Conservation (phyloP, 2,329 filamentous ascomycete genomes). For the Corinectria fuckeliana region DNA sequence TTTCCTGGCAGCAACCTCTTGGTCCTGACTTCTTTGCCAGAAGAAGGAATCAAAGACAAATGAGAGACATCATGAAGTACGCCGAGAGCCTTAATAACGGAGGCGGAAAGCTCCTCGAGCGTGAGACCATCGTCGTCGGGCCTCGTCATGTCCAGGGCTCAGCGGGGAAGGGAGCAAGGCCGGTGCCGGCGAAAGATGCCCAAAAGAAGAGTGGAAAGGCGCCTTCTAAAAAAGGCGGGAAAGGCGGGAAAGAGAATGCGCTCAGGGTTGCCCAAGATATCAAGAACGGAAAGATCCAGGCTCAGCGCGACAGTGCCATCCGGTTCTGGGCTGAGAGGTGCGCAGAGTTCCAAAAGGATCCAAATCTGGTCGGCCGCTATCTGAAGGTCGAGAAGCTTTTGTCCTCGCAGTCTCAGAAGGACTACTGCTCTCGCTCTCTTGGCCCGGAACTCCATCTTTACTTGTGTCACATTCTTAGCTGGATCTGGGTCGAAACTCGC, state of each 20-base stretch:
- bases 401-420: conserved; percentile 45
- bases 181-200: background rate
- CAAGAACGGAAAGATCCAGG: conserved; percentile 42
- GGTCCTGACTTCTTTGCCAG: conserved; percentile 43
- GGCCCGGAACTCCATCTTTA: conserved; percentile 46
- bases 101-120: conserved; percentile 66
- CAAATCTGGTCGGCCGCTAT: conserved; percentile 52
- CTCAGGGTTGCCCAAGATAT: conserved; percentile 43
- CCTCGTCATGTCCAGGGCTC: conserved; percentile 2
- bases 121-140: conserved; percentile 66
- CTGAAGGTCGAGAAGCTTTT: conserved; percentile 57
- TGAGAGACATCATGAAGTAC: conserved; percentile 72
- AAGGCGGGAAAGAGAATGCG: conserved; percentile 46
- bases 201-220: conserved; percentile 42
- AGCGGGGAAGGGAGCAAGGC: conserved; percentile 17
- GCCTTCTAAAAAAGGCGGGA: conserved; percentile 31
- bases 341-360: conserved; percentile 54
- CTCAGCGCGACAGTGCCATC: conserved; percentile 41
- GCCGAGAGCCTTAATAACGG: conserved; percentile 73
- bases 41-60: conserved; percentile 66
- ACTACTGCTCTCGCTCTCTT: conserved; percentile 30
- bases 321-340: conserved; percentile 53
- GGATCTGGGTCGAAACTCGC: conserved; percentile 21
- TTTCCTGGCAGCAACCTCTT: conserved; percentile 47
- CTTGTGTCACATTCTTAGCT: conserved; percentile 43